Evolutionary conservation across 495 filamentous ascomycete genomes (phyloP).

Genomic region (Lichenothelia convexa): DNA sequence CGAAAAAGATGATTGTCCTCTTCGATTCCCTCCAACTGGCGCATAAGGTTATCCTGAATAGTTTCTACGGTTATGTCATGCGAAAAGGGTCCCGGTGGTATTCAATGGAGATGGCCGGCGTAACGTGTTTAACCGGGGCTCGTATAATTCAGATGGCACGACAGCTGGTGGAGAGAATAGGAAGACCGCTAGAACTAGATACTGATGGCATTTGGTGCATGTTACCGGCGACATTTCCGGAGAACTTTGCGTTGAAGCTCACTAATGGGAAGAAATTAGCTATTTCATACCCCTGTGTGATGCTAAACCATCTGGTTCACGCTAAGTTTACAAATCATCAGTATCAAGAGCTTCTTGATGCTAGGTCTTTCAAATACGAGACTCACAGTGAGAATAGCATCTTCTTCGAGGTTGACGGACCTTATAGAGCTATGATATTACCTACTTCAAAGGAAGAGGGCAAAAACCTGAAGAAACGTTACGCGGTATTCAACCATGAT

Average conservation of each 20-base stretch:
- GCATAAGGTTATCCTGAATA: constrained; percentile 98
- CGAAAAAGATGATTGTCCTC: constrained; percentile 95
- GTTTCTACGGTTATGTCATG: constrained; percentile 99
- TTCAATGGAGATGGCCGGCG: constrained; percentile 98
- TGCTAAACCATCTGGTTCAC: constrained; percentile 97
- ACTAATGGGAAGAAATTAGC: constrained; percentile 89
- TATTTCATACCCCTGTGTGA: constrained; percentile 96
- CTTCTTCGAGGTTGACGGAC: constrained; percentile 98
- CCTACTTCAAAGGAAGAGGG: constrained; percentile 97
- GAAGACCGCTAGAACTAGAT: constrained; percentile 88
- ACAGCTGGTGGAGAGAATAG: constrained; percentile 84
- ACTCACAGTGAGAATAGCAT: constrained; percentile 97
- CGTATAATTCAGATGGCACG: constrained; percentile 96
- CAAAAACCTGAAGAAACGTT: constrained; percentile 98
- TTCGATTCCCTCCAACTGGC: constrained; percentile 94
- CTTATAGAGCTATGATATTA: constrained; percentile 92
- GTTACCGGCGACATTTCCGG: constrained; percentile 87
- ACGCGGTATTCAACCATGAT: constrained; percentile 97
- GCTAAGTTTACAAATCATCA: constrained; percentile 91
- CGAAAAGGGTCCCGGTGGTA: constrained; percentile 97
- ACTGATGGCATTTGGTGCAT: constrained; percentile 99
- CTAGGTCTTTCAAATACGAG: constrained; percentile 66
- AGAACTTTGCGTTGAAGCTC: constrained; percentile 87
- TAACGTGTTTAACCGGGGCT: constrained; percentile 91
- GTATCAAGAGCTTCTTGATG: constrained; percentile 77